Evolutionary conservation across 2,329 filamentous ascomycete species (phyloP).

Genomic region (Stagonosporopsis tanaceti): DNA sequence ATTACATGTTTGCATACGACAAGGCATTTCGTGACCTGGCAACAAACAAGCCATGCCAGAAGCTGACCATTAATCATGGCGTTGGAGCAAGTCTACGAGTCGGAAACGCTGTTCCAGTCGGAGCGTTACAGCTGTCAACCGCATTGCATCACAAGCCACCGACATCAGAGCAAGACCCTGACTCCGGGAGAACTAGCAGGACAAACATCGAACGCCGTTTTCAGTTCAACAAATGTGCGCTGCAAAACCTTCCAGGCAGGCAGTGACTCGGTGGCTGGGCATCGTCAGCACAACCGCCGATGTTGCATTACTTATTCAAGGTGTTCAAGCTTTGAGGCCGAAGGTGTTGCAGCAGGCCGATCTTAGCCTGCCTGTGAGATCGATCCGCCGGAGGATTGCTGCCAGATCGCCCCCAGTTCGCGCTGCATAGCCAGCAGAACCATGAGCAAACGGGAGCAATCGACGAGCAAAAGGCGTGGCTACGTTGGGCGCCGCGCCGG

Average conservation of each 20-base stretch:
- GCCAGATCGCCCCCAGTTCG: slow-evolving; percentile 6
- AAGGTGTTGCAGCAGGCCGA: slow-evolving; percentile 14
- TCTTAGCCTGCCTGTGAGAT: slow-evolving; percentile 19
- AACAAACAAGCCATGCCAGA: background rate
- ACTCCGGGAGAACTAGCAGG: slow-evolving; percentile 1
- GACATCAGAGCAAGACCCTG: slow-evolving; percentile 15
- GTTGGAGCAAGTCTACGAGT: background rate
- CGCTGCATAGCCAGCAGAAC: background rate
- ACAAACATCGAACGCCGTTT: background rate
- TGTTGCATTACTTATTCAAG: slow-evolving; percentile 4
- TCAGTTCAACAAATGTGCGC: background rate
- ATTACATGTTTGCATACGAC: background rate
- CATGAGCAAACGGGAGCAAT: background rate
- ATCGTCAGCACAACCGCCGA: slow-evolving; percentile 15
- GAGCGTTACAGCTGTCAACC: slow-evolving; percentile 19
- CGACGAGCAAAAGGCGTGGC: background rate
- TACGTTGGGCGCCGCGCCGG: slow-evolving; percentile 7
- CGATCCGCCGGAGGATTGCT: slow-evolving; percentile 12
- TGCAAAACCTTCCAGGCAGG: background rate
- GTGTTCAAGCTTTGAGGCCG: slow-evolving; percentile 13
- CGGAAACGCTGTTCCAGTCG: slow-evolving; percentile 8
- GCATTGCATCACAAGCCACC: slow-evolving; percentile 15
- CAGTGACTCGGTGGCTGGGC: slow-evolving; percentile 14
- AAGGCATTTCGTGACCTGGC: background rate
- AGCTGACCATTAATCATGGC: background rate